A percentile compares a stretch with the other conserved stretches of the same genome.
phyloP scores from a whole-genome alignment of 177 flowering plant species.

The Vitis hybrid region DNA sequence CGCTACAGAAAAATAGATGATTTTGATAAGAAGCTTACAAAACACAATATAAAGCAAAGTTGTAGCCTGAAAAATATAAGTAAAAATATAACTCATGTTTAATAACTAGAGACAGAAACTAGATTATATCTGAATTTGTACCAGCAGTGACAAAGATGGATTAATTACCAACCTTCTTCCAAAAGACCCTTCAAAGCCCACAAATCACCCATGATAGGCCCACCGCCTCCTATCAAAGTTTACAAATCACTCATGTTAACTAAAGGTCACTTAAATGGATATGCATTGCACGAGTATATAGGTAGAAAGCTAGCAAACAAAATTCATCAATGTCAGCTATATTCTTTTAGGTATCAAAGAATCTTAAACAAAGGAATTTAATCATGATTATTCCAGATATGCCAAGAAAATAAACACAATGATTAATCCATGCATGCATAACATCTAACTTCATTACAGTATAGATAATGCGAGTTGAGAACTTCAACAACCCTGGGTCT shows the following conservation, averaged over 20 bases:
- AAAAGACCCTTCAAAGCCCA: conserved; percentile 98
- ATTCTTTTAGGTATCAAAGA: too few relatives aligned
- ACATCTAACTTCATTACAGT: neutral
- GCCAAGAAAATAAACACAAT: too few relatives aligned
- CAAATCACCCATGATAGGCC: conserved; percentile 96
- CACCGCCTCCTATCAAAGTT: conserved; percentile 78
- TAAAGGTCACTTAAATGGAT: neutral
- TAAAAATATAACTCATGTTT: conserved; percentile 4
- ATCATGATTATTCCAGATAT: too few relatives aligned
- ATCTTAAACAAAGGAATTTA: too few relatives aligned
- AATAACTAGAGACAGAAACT: neutral
- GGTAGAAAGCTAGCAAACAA: neutral
- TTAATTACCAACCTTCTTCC: conserved; percentile 66
- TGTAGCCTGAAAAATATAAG: neutral
- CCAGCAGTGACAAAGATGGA: conserved; percentile 2
- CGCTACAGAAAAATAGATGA: neutral
- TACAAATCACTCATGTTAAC: conserved; percentile 10
- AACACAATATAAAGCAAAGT: neutral
- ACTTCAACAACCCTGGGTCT: neutral
- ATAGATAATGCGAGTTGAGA: neutral
- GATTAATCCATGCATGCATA: neutral
- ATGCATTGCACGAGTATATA: too few relatives aligned
- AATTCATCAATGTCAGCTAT: neutral
- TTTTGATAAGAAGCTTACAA: neutral
- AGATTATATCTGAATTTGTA: neutral